Evolutionary conservation across 2,329 filamentous ascomycete species (phyloP), one percentile per base, ranked within the genome.

Genomic region (Venturia aucupariae): DNA sequence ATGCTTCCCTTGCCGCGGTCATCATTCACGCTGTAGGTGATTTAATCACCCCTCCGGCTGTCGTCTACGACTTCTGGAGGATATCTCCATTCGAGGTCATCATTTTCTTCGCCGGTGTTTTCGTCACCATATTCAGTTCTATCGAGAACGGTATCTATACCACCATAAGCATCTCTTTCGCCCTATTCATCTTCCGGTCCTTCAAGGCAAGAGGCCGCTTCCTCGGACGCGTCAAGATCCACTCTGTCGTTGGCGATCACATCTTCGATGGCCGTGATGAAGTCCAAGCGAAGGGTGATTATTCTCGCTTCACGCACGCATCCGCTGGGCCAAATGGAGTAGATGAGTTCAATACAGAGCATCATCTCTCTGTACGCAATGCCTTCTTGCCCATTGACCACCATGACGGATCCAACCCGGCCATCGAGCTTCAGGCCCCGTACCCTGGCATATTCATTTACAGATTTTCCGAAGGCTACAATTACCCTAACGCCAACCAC

Each of bases 1-100:
- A 82, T 66, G 86, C 92, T 5, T 83, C 87, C 3, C 83, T 97
- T 1, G 83, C 92, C 0, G 94, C 87, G 32, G 90, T 97, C 72
- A 97, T 97, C 68, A 96, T 97, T 67, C 93, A 97, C 74, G 94
- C 94, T 2, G 93, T 97, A 2, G 90, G 90, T 65, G 93, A 97
- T 73, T 79, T 99, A 64, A 90, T 97, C 73, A 96, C 92, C 0
- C 87, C 91, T 0, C 93, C 93, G 4, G 92, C 96, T 73, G 92
- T 89, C 0, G 83, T 97, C 15, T 96, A 96, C 75, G 89, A 94
- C 71, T 99, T 97, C 78, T 99, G 93, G 93, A 85, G 87, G 51
- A 90, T 96, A 6, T 94, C 91, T 0, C 94, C 94, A 0, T 73
- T 97, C 1, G 94, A 99, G 73, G 90, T 95, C 0, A 70, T 94